Percentiles rank a stretch among this genome's conserved stretches.
phyloP scores from a whole-genome alignment of 2,329 filamentous ascomycete genomes.

The Aspergillus nomiae region DNA sequence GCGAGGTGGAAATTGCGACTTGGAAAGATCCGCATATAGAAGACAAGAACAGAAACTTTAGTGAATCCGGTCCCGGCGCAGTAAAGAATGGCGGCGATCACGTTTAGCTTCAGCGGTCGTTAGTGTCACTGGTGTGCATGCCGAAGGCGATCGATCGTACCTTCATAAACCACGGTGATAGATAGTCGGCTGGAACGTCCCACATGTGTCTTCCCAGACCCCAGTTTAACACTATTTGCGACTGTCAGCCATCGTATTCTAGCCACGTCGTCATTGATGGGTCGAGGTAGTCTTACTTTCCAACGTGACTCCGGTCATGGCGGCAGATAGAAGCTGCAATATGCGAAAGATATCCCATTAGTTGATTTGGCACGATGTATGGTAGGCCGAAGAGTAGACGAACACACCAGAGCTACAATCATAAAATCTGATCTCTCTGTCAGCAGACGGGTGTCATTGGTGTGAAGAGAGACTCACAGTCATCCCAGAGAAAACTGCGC shows the following conservation, averaged over 20 bases:
- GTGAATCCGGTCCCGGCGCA: conserved; percentile 31
- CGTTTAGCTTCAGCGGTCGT: conserved; percentile 22
- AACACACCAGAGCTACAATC: conserved; percentile 24
- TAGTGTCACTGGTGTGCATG: neutral
- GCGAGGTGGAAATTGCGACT: conserved; percentile 26
- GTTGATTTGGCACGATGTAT: neutral
- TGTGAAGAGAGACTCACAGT: conserved; percentile 21
- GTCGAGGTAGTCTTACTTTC: conserved; percentile 19
- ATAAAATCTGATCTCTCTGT: conserved; percentile 23
- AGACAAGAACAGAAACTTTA: conserved; percentile 34
- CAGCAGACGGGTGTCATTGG: neutral
- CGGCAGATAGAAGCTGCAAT: conserved; percentile 23
- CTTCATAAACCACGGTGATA: conserved; percentile 28
- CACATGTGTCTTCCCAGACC: conserved; percentile 33
- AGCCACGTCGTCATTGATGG: neutral
- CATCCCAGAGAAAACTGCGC: conserved; percentile 28
- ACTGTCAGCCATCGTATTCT: neutral
- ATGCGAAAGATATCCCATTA: neutral
- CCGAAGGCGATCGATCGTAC: conserved; percentile 10
- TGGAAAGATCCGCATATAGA: conserved; percentile 34
- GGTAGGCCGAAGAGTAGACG: neutral
- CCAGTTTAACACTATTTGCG: conserved; percentile 27
- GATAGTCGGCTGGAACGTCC: conserved; percentile 23
- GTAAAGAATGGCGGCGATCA: conserved; percentile 33
- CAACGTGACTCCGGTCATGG: conserved; percentile 24